Percentiles rank a stretch among this genome's conserved stretches.
These are phyloP conservation scores for Alnus glutinosa DNA, from an alignment of 306 rosid species.

Conservation along the genomic window DNA sequence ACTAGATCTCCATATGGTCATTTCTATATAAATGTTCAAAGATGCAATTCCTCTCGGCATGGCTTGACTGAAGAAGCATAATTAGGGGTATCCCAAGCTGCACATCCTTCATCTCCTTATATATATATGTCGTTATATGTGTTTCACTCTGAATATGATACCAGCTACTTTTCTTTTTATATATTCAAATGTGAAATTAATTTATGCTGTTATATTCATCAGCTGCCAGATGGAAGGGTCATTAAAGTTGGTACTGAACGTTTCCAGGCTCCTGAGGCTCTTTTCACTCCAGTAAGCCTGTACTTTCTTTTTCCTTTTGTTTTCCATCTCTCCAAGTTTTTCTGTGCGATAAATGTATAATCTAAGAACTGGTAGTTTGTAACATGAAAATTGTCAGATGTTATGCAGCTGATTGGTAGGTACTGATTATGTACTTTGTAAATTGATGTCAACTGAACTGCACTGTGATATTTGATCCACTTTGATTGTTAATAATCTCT, in stretches of 20 bases:
- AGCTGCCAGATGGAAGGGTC: conserved; percentile 99
- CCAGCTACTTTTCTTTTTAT: neutral
- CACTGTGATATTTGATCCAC: neutral
- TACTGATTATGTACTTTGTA: neutral
- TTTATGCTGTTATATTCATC: conserved; percentile 25
- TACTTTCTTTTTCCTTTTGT: conserved; percentile 17
- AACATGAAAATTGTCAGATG: neutral
- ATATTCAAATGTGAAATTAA: neutral
- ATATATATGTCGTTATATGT: neutral
- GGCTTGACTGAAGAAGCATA: conserved; percentile 20
- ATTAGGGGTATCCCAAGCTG: conserved; percentile 1
- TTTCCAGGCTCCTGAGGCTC: conserved; percentile 99
- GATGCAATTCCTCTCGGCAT: conserved; percentile 26
- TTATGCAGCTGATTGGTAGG: neutral
- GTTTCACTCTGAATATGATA: conserved; percentile 14
- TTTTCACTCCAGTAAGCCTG: conserved; percentile 89
- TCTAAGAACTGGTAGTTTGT: neutral
- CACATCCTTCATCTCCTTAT: conserved; percentile 17
- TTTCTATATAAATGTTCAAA: conserved; percentile 12
- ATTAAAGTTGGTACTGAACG: conserved; percentile 99
- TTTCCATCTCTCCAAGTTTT: conserved; percentile 18
- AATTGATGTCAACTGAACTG: conserved; percentile 5
- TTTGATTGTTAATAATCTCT: neutral
- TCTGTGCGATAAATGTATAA: neutral
- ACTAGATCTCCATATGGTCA: conserved; percentile 15